Evolutionary conservation across 2,329 filamentous ascomycete genomes (phyloP).

Genomic region (Ophiostoma sp.): DNA sequence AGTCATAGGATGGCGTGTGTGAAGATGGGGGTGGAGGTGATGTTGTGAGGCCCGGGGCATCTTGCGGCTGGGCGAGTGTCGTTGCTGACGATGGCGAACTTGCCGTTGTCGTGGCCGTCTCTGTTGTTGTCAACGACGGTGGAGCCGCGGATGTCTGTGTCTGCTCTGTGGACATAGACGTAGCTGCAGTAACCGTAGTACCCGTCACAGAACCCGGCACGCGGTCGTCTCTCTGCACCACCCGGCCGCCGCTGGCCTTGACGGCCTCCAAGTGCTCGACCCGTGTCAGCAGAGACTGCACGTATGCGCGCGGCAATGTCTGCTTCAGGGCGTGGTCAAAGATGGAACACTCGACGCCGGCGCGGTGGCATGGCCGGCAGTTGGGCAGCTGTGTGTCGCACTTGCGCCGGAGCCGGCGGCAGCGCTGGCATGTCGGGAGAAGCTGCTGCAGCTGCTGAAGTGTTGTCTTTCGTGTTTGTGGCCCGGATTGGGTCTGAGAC

Average conservation of each 20-base stretch:
- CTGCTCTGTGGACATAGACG: no score
- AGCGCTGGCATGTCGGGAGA: conserved; percentile 25
- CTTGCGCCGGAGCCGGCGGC: conserved; percentile 24
- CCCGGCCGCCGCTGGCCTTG: conserved; percentile 8
- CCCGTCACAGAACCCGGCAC: background rate
- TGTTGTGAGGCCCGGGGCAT: background rate
- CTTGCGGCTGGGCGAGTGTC: background rate
- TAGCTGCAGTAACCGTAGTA: background rate
- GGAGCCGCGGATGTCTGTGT: background rate
- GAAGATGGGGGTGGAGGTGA: background rate
- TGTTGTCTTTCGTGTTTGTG: background rate
- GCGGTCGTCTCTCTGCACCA: background rate
- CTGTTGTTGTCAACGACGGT: background rate
- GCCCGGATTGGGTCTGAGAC: background rate
- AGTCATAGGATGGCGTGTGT: conserved; percentile 18
- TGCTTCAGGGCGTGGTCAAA: conserved; percentile 26
- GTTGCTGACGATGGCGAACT: background rate
- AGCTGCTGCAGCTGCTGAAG: conserved; percentile 23
- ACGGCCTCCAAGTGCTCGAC: conserved; percentile 24
- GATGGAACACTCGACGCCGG: conserved; percentile 23
- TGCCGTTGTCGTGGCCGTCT: background rate
- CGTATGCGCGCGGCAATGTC: conserved; percentile 24
- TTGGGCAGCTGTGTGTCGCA: conserved; percentile 26
- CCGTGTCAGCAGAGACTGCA: conserved; percentile 24
- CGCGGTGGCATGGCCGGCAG: conserved; percentile 23